Evolutionary conservation across 345 rosid species (phyloP), one percentile per base, ranked within the genome.

Genomic region (Brassica carinata): DNA sequence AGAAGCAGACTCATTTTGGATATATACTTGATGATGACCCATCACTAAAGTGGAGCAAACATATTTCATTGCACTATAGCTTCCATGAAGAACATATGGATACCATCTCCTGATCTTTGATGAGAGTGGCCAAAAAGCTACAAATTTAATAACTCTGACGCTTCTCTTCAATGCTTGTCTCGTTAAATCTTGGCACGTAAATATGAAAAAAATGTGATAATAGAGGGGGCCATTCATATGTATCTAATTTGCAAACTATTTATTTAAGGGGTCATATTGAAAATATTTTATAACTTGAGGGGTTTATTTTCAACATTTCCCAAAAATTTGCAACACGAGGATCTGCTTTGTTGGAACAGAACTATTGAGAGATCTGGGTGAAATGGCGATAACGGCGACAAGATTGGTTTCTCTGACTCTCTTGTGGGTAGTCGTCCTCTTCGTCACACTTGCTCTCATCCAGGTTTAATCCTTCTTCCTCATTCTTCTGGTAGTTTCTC

Each of bases 401-500:
- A 84, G 90, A 83, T 74, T 83, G 85, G 76, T 86, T 55, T 76
- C 90, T 3, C 67, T 86, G 9, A 83, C 89, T 67, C 71, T 89
- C 23, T 58, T 90, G 58, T 90, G 96, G 94, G 70, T 86, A 14
- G 8, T 92, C 61, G 84, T 87, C 75, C 85, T 92, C 51, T 86
- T 89, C 74, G 89, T 88, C 75, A 86, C 88, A 83, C 88, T 92
- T 57, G 85, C 89, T 79, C 82, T 90, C 78, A 90, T 87, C 64
- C 98, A 92, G 94, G 98, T 92, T 55, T 55, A 29, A 11, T 27
- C n/a, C 48, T 33, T 48, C 0, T 18, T 29, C 27, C 27, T 36
- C 64, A 17, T 30, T 19, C 48, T 53, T 68, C 23, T 53, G 8
- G 29, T 63, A 11, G 0, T 77, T 36, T 30, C 17, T 45, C 65